These are phyloP conservation scores for Candida dubliniensis DNA, from an alignment of 1,139 yeast species.

Conservation along the genomic window DNA sequence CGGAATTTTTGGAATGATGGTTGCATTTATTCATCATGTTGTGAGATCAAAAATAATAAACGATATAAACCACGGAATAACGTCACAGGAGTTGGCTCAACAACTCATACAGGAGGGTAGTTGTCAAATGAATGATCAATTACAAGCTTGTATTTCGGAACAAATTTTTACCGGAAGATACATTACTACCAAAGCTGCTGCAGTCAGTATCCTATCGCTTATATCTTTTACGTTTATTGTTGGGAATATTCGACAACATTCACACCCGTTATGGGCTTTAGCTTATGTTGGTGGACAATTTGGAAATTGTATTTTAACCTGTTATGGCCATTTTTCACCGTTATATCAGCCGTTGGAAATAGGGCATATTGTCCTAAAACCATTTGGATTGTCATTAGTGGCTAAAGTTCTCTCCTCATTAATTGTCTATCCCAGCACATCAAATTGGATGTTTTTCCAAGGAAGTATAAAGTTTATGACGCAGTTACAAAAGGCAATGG, in stretches of 20 bases:
- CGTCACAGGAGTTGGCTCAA: conserved; percentile 18
- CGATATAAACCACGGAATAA: conserved; percentile 26
- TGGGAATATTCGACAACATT: conserved; percentile 23
- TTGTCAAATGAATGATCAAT: conserved; percentile 24
- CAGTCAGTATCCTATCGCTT: conserved; percentile 26
- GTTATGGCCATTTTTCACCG: conserved; percentile 32
- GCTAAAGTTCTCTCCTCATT: conserved; percentile 20
- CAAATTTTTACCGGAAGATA: conserved; percentile 31
- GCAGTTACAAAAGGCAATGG: conserved; percentile 17
- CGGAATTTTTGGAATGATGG: conserved; percentile 18
- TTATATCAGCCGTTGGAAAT: conserved; percentile 23
- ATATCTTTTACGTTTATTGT: conserved; percentile 25
- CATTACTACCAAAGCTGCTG: conserved; percentile 27
- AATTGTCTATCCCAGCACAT: conserved; percentile 33
- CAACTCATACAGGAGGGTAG: conserved; percentile 26
- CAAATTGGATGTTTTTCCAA: conserved; percentile 24
- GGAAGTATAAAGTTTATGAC: conserved; percentile 20
- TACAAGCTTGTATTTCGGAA: conserved; percentile 20
- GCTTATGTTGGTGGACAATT: conserved; percentile 27
- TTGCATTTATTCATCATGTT: conserved; percentile 28
- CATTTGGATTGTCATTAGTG: conserved; percentile 27
- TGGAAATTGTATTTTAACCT: conserved; percentile 21
- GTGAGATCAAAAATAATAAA: conserved; percentile 28
- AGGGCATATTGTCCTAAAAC: conserved; percentile 23
- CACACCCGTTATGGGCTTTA: conserved; percentile 22